A percentile compares a stretch with the other conserved stretches of the same genome.
These are phyloP conservation scores for Neofusicoccum kwambonambiense DNA, from an alignment of 2,329 filamentous ascomycete species.

Conservation along the genomic window DNA sequence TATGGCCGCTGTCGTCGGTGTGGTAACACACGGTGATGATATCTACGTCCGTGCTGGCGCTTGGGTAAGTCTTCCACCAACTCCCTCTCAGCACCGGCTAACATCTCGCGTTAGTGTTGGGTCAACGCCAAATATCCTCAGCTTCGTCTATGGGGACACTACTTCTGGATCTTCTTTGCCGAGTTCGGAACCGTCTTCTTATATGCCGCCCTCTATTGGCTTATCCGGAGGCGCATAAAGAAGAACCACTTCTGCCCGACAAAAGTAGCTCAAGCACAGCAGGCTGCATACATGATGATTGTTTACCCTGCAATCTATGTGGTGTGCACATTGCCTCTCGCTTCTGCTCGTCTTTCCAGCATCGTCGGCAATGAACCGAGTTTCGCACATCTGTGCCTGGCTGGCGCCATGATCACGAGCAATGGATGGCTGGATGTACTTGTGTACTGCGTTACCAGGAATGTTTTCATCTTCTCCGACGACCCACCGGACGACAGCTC, in stretches of 20 bases:
- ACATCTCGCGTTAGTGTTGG: conserved; percentile 54
- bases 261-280: conserved; percentile 35
- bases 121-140: conserved; percentile 55
- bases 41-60: conserved; percentile 65
- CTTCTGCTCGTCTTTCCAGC: conserved; percentile 61
- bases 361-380: conserved; percentile 54
- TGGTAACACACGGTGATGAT: conserved; percentile 42
- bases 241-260: conserved; percentile 37
- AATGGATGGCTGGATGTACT: conserved; percentile 60
- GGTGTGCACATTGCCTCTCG: conserved; percentile 66
- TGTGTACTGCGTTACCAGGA: conserved; percentile 58
- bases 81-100: conserved; percentile 2
- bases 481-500: conserved; percentile 34
- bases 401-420: conserved; percentile 57
- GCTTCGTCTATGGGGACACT: conserved; percentile 61
- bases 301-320: conserved; percentile 69
- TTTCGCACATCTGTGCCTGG: conserved; percentile 49
- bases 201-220: conserved; percentile 46
- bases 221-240: conserved; percentile 39
- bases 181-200: conserved; percentile 53
- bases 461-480: conserved; percentile 54
- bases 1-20: conserved; percentile 54
- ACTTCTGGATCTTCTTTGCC: conserved; percentile 62
- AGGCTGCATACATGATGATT: conserved; percentile 59
- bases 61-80: conserved; percentile 45